These are phyloP conservation scores for Cytospora piceae DNA, from an alignment of 2,329 filamentous ascomycete species.

Conservation along the genomic window DNA sequence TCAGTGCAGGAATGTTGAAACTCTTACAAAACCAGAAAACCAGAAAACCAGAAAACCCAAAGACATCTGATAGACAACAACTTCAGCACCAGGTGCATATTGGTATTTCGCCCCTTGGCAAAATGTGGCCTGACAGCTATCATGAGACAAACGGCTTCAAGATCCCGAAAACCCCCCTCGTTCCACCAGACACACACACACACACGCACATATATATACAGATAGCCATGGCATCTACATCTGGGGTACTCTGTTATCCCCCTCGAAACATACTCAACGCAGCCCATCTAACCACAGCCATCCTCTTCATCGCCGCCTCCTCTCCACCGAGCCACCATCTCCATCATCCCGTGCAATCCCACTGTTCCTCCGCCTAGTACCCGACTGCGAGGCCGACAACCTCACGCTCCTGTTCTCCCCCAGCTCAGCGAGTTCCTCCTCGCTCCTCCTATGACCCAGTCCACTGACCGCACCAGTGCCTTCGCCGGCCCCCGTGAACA, in stretches of 20 bases:
- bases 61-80: too few relatives aligned
- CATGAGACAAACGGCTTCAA: neutral
- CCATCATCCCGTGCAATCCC: conserved; percentile 20
- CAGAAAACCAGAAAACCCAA: too few relatives aligned
- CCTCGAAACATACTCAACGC: neutral
- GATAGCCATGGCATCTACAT: neutral
- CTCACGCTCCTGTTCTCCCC: conserved; percentile 36
- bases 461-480: conserved; percentile 17
- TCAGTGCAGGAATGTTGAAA: too few relatives aligned
- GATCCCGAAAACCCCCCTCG: too few relatives aligned
- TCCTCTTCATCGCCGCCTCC: conserved; percentile 32
- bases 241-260: too few relatives aligned
- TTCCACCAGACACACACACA: too few relatives aligned
- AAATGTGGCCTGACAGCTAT: neutral
- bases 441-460: conserved; percentile 34
- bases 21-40: too few relatives aligned
- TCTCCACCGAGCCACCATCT: conserved; percentile 34
- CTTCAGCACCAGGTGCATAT: too few relatives aligned
- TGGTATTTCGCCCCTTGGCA: too few relatives aligned
- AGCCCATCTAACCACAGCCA: conserved; percentile 31
- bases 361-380: conserved; percentile 31
- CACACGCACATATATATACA: neutral
- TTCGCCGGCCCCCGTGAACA: conserved; percentile 25
- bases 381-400: conserved; percentile 18
- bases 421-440: conserved; percentile 44